These are phyloP conservation scores for Saccharum officinarum DNA, from an alignment of 176 grass and related monocot species.

Conservation along the genomic window DNA sequence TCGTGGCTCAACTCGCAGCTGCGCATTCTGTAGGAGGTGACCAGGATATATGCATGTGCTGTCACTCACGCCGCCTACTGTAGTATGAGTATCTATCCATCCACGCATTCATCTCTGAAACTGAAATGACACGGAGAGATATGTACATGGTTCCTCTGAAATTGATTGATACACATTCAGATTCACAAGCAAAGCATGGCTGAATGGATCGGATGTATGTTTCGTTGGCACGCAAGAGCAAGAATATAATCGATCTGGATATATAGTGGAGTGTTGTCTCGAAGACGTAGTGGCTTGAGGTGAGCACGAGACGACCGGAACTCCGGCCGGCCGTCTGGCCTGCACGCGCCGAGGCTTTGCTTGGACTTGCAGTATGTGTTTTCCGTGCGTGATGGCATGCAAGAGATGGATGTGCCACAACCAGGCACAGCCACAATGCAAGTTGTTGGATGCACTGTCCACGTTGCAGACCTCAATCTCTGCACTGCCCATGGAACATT, in stretches of 20 bases:
- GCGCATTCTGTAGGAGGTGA: too few relatives aligned
- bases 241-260: background rate
- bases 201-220: background rate
- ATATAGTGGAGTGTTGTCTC: background rate
- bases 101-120: background rate
- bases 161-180: background rate
- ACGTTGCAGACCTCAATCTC: too few relatives aligned
- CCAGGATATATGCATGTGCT: too few relatives aligned
- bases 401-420: too few relatives aligned
- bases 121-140: background rate
- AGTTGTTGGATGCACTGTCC: too few relatives aligned
- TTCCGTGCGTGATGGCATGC: too few relatives aligned
- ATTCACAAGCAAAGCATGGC: background rate
- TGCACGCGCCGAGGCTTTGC: background rate
- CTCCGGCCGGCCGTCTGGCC: background rate
- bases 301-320: constrained; percentile 13
- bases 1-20: too few relatives aligned
- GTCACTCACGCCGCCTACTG: too few relatives aligned
- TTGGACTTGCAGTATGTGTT: too few relatives aligned
- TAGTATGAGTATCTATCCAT: background rate
- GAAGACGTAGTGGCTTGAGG: background rate
- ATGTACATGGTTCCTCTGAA: too few relatives aligned
- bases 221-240: constrained; percentile 22
- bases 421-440: too few relatives aligned
- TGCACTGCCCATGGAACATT: too few relatives aligned